Conservation (phyloP, 2,329 filamentous ascomycete genomes). For the Exophiala lecanii-corni region DNA sequence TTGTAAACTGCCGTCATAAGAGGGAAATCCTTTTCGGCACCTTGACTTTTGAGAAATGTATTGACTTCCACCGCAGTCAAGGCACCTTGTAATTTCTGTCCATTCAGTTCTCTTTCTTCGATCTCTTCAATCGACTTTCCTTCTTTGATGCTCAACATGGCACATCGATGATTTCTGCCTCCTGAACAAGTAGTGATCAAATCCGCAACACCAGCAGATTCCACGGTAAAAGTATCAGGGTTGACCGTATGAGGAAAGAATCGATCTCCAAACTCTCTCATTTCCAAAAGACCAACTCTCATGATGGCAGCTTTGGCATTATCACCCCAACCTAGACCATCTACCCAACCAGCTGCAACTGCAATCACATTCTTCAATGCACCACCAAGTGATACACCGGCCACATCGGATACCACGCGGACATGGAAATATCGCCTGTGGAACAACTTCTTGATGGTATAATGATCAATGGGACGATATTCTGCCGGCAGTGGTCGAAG, state of each 20-base stretch:
- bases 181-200: slow-evolving; percentile 90
- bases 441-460: slow-evolving; percentile 79
- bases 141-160: slow-evolving; percentile 78
- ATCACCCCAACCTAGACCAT: slow-evolving; percentile 94
- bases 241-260: slow-evolving; percentile 84
- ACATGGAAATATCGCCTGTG: slow-evolving; percentile 98
- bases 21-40: slow-evolving; percentile 77
- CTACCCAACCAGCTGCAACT: slow-evolving; percentile 88
- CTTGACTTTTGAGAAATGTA: slow-evolving; percentile 74
- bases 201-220: slow-evolving; percentile 91
- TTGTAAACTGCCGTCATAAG: slow-evolving; percentile 85
- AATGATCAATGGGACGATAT: slow-evolving; percentile 82
- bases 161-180: slow-evolving; percentile 90
- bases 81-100: slow-evolving; percentile 94
- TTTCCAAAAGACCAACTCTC: slow-evolving; percentile 91
- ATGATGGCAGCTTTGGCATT: slow-evolving; percentile 99
- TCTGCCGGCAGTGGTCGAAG: slow-evolving; percentile 73
- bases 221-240: slow-evolving; percentile 88
- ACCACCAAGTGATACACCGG: slow-evolving; percentile 88
- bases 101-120: slow-evolving; percentile 84
- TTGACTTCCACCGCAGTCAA: slow-evolving; percentile 89
- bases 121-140: slow-evolving; percentile 79
- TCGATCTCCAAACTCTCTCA: slow-evolving; percentile 90
- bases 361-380: slow-evolving; percentile 97
- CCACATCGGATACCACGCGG: slow-evolving; percentile 89